These are phyloP conservation scores for Candida maris DNA, from an alignment of 805 yeast species.

Conservation along the genomic window DNA sequence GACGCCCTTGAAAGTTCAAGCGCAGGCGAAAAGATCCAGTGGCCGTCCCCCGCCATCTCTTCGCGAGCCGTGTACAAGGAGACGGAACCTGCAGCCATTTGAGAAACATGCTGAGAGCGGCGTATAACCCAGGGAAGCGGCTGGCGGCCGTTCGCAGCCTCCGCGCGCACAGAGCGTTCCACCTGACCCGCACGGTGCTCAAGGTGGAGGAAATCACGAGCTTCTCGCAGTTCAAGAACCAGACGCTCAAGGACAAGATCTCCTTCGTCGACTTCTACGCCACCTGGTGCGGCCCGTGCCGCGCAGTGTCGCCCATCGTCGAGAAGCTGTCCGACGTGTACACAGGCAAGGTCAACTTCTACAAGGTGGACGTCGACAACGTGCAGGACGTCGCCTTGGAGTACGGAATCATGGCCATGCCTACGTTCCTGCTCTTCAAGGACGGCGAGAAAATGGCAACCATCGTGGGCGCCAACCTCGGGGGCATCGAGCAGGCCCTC, in stretches of 20 bases:
- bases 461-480: slow-evolving; percentile 63
- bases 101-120: too few relatives aligned
- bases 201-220: slow-evolving; percentile 33
- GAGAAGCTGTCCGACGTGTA: slow-evolving; percentile 41
- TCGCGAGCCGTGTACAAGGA: too few relatives aligned
- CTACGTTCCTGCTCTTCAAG: slow-evolving; percentile 63
- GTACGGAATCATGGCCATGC: slow-evolving; percentile 70
- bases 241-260: slow-evolving; percentile 35
- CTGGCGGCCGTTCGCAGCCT: too few relatives aligned
- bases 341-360: slow-evolving; percentile 49
- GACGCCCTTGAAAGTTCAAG: too few relatives aligned
- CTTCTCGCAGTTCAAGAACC: slow-evolving; percentile 34
- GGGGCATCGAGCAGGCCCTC: slow-evolving; percentile 30
- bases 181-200: slow-evolving; percentile 4
- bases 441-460: slow-evolving; percentile 55
- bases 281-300: slow-evolving; percentile 79
- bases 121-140: too few relatives aligned
- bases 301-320: slow-evolving; percentile 60
- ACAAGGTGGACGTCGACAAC: slow-evolving; percentile 69
- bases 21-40: too few relatives aligned
- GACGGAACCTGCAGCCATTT: too few relatives aligned
- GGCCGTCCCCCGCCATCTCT: too few relatives aligned
- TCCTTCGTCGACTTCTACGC: slow-evolving; percentile 66
- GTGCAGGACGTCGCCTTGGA: slow-evolving; percentile 56
- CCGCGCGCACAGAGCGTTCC: slow-evolving; percentile 19